Evolutionary conservation across 1,284 basidiomycete species (phyloP).

Genomic region (Lentinula novae-zelandiae): DNA sequence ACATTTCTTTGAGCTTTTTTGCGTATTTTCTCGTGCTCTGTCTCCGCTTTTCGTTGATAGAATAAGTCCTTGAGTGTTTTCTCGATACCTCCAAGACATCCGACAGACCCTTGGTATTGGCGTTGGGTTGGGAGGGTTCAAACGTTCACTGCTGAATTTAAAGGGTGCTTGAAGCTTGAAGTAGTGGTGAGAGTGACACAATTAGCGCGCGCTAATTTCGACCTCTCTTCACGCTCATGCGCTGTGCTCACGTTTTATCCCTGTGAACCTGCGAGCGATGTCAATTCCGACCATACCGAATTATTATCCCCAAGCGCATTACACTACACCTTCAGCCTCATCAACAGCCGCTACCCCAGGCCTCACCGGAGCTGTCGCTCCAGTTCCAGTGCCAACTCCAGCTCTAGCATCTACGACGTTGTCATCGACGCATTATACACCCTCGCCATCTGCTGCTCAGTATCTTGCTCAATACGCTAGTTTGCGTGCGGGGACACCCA

Average conservation of each 20-base stretch:
- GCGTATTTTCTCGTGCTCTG: background rate
- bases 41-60: no score
- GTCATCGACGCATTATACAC: background rate
- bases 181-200: no score
- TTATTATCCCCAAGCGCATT: background rate
- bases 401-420: background rate
- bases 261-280: no score
- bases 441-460: background rate
- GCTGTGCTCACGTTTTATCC: no score
- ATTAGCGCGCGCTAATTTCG: no score
- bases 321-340: background rate
- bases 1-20: background rate
- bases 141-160: background rate
- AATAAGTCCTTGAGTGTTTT: background rate
- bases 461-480: background rate
- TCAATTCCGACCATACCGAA: background rate
- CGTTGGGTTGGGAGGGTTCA: background rate
- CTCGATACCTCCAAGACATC: conserved; percentile 18
- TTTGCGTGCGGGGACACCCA: background rate
- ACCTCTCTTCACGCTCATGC: no score
- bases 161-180: no score
- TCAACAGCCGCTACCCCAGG: background rate
- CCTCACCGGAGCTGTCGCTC: no score
- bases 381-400: background rate
- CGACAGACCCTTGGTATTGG: background rate